Evolutionary conservation across 495 filamentous ascomycete genomes (phyloP).

Genomic region (Aspergillus egyptiacus): DNA sequence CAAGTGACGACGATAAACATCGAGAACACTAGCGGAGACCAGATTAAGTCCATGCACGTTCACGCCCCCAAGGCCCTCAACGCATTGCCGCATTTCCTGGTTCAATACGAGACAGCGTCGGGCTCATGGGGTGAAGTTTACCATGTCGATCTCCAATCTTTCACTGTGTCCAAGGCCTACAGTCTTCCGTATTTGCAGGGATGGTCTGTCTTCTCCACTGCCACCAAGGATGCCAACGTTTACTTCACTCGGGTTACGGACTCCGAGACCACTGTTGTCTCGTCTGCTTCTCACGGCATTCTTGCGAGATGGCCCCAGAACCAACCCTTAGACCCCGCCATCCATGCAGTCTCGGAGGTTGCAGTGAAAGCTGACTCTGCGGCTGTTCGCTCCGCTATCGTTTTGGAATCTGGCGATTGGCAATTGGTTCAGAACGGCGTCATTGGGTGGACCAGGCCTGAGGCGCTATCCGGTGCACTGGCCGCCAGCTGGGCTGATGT

Average conservation of each 20-base stretch:
- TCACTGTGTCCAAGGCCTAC: slow-evolving; percentile 64
- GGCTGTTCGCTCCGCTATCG: slow-evolving; percentile 69
- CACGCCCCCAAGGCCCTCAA: slow-evolving; percentile 67
- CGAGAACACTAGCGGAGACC: slow-evolving; percentile 48
- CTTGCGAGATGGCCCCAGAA: slow-evolving; percentile 65
- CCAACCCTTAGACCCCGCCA: slow-evolving; percentile 32
- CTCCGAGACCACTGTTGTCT: slow-evolving; percentile 63
- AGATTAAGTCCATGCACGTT: slow-evolving; percentile 59
- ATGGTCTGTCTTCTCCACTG: slow-evolving; percentile 70
- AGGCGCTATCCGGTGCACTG: slow-evolving; percentile 69
- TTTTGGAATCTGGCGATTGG: slow-evolving; percentile 73
- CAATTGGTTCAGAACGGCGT: slow-evolving; percentile 77
- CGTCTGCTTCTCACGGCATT: slow-evolving; percentile 69
- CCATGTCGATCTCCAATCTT: slow-evolving; percentile 67
- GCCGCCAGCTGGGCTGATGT: slow-evolving; percentile 73
- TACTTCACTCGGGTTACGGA: slow-evolving; percentile 79
- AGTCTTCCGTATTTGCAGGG: slow-evolving; percentile 62
- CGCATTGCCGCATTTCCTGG: slow-evolving; percentile 72
- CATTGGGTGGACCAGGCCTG: slow-evolving; percentile 69
- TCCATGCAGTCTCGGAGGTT: slow-evolving; percentile 79
- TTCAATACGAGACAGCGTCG: slow-evolving; percentile 67
- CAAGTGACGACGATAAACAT: slow-evolving; percentile 45
- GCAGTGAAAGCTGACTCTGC: slow-evolving; percentile 58
- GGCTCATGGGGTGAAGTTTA: slow-evolving; percentile 81
- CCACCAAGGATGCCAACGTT: slow-evolving; percentile 69